Evolutionary conservation across 768 basidiomycete genomes (phyloP), one percentile per base, ranked within the genome.

Genomic region (Serendipita sp.): DNA sequence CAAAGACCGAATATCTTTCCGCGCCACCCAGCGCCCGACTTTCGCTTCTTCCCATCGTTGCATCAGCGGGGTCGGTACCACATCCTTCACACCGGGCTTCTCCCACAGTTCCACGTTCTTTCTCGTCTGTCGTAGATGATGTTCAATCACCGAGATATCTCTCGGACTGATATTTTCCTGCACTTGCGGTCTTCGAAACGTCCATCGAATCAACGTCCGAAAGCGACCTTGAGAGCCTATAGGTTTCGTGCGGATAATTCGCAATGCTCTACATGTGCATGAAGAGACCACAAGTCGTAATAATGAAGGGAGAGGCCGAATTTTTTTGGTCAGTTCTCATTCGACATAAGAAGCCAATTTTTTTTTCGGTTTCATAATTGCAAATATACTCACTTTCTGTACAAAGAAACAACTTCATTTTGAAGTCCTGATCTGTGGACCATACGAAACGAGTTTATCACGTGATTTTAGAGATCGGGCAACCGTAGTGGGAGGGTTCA

Each of bases 361-460:
- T 50, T 28, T 20, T 28, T 20, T 20, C 20, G n/a, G n/a, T n/a
- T n/a, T n/a, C n/a, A n/a, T n/a, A n/a, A n/a, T 9, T 22, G n/a
- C 9, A 5, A 30, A 17, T 22, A 50, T 22, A 30, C 17, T 5
- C 17, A 50, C 45, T 17, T 20, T 50, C 53, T 22, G n/a, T 58
- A 58, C 17, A 34, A 11, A 28, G 53, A 58, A n/a, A 58, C 30
- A 31, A 58, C 53, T 58, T 58, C 53, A n/a, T 58, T 58, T 34
- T 58, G 53, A 26, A 58, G 33, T n/a, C 53, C 53, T 24, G 53
- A 58, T 34, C 53, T 58, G 9, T n/a, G 24, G 24, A 58, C 33
- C 53, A 58, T 58, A 31, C 11, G 24, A 33, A 30, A 33, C 11
- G 33, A 28, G 22, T 4, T 33, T 31, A 34, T 58, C 53, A 58